Evolutionary conservation across 164 flowering plant species (phyloP).

Genomic region (Tinospora cordifolia): DNA sequence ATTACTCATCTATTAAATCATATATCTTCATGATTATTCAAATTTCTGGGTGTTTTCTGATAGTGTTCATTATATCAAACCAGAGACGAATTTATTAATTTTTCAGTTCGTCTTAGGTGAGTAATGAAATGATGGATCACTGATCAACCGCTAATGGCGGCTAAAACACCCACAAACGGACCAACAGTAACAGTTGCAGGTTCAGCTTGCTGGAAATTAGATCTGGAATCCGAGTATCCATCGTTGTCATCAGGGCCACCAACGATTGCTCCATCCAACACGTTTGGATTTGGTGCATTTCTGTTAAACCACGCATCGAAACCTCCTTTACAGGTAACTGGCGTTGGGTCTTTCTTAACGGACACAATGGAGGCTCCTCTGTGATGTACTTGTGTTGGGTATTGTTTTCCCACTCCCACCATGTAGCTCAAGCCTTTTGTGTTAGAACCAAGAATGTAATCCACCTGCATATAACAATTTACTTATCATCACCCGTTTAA

Average conservation of each 20-base stretch:
- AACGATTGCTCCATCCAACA: constrained; percentile 47
- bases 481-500: not conserved
- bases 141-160: constrained; percentile 15
- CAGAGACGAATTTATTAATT: not conserved
- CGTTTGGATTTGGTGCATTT: constrained; percentile 44
- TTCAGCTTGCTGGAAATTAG: constrained; percentile 36
- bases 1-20: too few relatives aligned
- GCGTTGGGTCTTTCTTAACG: constrained; percentile 23
- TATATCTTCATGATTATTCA: too few relatives aligned
- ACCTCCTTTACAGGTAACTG: constrained; percentile 46
- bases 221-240: constrained; percentile 30
- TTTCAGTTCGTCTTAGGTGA: not conserved
- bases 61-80: not conserved
- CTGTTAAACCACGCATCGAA: constrained; percentile 37
- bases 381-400: constrained; percentile 48
- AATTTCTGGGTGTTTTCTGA: too few relatives aligned
- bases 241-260: constrained; percentile 57
- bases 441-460: constrained; percentile 55
- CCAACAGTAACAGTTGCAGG: constrained; percentile 38
- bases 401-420: constrained; percentile 54
- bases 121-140: not conserved
- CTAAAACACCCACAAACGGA: constrained; percentile 35
- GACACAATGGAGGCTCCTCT: constrained; percentile 65
- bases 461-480: constrained; percentile 25
- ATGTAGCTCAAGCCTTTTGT: constrained; percentile 49